A percentile compares a stretch with the other conserved stretches of the same genome.
Evolutionary conservation across 2,329 filamentous ascomycete species (phyloP).

Genomic region (Colletotrichum cuscutae): DNA sequence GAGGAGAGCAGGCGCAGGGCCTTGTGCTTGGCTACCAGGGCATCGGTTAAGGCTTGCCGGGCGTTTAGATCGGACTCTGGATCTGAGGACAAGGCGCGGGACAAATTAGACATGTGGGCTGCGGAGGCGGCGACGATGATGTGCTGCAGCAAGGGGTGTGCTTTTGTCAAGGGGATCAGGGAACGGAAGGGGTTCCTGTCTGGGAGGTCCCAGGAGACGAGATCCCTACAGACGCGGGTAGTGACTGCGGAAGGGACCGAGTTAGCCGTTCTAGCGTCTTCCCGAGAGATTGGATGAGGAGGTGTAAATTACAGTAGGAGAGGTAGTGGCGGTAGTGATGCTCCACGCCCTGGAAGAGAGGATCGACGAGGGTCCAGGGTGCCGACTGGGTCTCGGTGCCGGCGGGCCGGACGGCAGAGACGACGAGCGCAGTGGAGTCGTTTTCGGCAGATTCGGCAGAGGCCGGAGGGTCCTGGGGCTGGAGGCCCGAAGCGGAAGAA

Average conservation of each 20-base stretch:
- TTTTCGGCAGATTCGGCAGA: not conserved
- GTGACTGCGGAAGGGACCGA: slow-evolving; percentile 53
- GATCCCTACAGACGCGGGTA: slow-evolving; percentile 61
- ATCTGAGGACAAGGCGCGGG: slow-evolving; percentile 43
- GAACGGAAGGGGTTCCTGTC: slow-evolving; percentile 58
- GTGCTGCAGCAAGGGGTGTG: slow-evolving; percentile 55
- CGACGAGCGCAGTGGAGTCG: slow-evolving; percentile 37
- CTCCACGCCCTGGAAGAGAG: slow-evolving; percentile 64
- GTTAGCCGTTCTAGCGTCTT: slow-evolving; percentile 24
- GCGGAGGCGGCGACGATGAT: slow-evolving; percentile 61
- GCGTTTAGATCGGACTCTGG: slow-evolving; percentile 38
- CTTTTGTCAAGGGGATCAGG: slow-evolving; percentile 53
- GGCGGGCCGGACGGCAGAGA: slow-evolving; percentile 30
- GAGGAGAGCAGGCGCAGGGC: slow-evolving; percentile 53
- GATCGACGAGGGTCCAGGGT: slow-evolving; percentile 54
- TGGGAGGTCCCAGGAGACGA: slow-evolving; percentile 58
- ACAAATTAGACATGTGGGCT: slow-evolving; percentile 57
- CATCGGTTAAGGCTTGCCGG: slow-evolving; percentile 50
- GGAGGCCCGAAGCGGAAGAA: not conserved
- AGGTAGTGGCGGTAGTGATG: slow-evolving; percentile 54
- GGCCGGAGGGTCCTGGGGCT: not conserved
- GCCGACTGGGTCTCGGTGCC: slow-evolving; percentile 37
- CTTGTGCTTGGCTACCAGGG: slow-evolving; percentile 56
- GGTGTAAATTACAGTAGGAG: slow-evolving; percentile 50
- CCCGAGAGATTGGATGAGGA: slow-evolving; percentile 18